A percentile compares a stretch with the other conserved stretches of the same genome.
Evolutionary conservation across 208 protist genomes (phyloP).

Genomic region (Crithidia expoeki): DNA sequence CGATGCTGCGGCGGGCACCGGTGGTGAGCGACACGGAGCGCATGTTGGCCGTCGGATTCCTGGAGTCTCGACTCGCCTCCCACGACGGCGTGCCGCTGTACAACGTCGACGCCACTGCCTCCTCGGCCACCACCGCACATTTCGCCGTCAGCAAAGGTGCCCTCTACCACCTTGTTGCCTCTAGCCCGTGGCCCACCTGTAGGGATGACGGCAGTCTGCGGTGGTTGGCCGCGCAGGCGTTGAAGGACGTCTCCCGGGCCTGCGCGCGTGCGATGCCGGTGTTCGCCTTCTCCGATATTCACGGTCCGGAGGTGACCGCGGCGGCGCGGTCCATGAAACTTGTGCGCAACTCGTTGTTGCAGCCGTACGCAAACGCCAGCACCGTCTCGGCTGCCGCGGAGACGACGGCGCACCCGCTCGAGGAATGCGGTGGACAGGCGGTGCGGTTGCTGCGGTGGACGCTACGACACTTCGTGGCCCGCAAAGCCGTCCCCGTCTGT

Average conservation of each 20-base stretch:
- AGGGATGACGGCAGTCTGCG: slow-evolving; percentile 54
- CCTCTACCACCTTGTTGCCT: slow-evolving; percentile 47
- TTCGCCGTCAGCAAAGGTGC: slow-evolving; percentile 30
- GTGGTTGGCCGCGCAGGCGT: slow-evolving; percentile 62
- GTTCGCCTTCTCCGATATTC: slow-evolving; percentile 28
- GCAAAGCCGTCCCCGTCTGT: slow-evolving; percentile 17
- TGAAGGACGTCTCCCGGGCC: slow-evolving; percentile 52
- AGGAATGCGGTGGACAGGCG: slow-evolving; percentile 32
- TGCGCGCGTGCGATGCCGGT: slow-evolving; percentile 34
- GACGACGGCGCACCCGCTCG: slow-evolving; percentile 21
- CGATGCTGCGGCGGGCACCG: slow-evolving; percentile 40
- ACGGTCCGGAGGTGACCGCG: slow-evolving; percentile 23
- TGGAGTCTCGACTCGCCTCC: slow-evolving; percentile 51
- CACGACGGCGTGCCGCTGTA: slow-evolving; percentile 6
- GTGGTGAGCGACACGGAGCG: slow-evolving; percentile 50
- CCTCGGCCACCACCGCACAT: slow-evolving; percentile 25
- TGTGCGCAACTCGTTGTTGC: slow-evolving; percentile 28
- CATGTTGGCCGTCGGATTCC: slow-evolving; percentile 66
- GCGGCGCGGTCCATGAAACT: slow-evolving; percentile 33
- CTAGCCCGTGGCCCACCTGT: slow-evolving; percentile 36
- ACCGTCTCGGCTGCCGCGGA: slow-evolving; percentile 16
- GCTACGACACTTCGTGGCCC: slow-evolving; percentile 28
- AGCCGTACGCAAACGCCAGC: not conserved
- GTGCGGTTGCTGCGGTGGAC: slow-evolving; percentile 36
- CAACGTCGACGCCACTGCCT: not conserved